Evolutionary conservation across 306 rosid genomes (phyloP), one percentile per base, ranked within the genome.

Genomic region (Mucuna pruriens): DNA sequence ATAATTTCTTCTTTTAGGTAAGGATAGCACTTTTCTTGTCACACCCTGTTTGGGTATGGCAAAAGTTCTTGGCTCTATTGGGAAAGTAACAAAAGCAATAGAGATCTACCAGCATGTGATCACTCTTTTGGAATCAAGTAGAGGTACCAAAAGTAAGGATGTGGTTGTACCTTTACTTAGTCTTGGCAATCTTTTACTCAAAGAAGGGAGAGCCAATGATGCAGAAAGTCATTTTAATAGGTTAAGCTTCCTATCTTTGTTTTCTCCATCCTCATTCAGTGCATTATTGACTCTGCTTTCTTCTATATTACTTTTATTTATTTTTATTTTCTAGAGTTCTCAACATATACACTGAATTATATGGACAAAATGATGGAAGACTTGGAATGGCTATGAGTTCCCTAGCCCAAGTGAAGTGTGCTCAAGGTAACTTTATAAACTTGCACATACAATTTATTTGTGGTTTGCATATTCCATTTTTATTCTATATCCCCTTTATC

Each of bases 341-440:
- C 62, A 79, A 84, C 81, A 86, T 95, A 78, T 85, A 89, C 76
- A 84, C 78, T 29, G 88, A 88, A 80, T 76, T 87, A 39, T 88
- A 93, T 79, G 99, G 99, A 81, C 89, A 95, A 79, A 76, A 67
- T 22, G 97, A 95, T 45, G 97, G 99, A 85, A 87, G 91, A 87
- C 91, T 90, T 83, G 99, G 97, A 81, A 87, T 91, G 90, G 94
- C 97, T 58, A 89, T 91, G 95, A 85, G 81, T 79, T 93, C 97
- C 70, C 83, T 93, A 49, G 99, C 99, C 76, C 91, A 84, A 70
- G 97, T 84, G 10, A 91, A 95, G 85, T 91, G 92, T 84, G 97
- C 95, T 60, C 84, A 83, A 83, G 97, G 99, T 95, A 90, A 88
- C 75, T 78, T 51, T 7, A 42, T 66, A 42, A 29, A 61, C 39